Conservation (phyloP, 2,329 filamentous ascomycete species). For the Colletotrichum plurivorum region DNA sequence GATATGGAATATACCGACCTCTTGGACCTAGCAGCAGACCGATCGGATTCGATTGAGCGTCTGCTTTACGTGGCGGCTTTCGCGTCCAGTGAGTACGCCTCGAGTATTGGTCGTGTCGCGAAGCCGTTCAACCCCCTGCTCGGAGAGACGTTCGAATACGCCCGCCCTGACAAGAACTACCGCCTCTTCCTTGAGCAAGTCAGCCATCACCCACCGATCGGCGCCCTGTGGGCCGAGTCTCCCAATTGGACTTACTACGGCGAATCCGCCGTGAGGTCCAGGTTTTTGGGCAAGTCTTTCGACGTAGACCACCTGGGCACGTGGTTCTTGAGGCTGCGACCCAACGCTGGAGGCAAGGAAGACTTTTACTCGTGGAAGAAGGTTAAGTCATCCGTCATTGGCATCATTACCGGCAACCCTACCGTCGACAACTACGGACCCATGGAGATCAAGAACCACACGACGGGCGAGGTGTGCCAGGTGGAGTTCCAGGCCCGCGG, state of each 20-base stretch:
- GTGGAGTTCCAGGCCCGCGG: slow-evolving; percentile 96
- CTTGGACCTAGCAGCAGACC: slow-evolving; percentile 88
- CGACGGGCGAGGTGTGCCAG: slow-evolving; percentile 89
- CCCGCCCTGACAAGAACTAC: slow-evolving; percentile 94
- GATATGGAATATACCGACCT: slow-evolving; percentile 99
- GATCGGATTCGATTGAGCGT: slow-evolving; percentile 88
- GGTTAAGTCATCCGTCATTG: slow-evolving; percentile 96
- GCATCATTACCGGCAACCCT: slow-evolving; percentile 97
- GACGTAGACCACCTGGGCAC: slow-evolving; percentile 97
- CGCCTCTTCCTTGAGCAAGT: slow-evolving; percentile 99
- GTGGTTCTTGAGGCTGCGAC: slow-evolving; percentile 92
- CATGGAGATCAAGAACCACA: slow-evolving; percentile 99
- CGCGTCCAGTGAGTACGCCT: slow-evolving; percentile 96
- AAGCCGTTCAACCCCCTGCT: slow-evolving; percentile 98
- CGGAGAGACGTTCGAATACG: slow-evolving; percentile 97
- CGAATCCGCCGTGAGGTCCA: slow-evolving; percentile 94
- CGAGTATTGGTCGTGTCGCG: slow-evolving; percentile 94
- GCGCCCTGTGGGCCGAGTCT: slow-evolving; percentile 92
- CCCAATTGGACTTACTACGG: slow-evolving; percentile 98
- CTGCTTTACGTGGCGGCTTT: slow-evolving; percentile 96
- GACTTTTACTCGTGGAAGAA: slow-evolving; percentile 99
- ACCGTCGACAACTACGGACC: slow-evolving; percentile 97
- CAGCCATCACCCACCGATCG: slow-evolving; percentile 95
- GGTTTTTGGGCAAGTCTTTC: slow-evolving; percentile 98
- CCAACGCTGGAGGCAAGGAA: slow-evolving; percentile 79